phyloP scores from a whole-genome alignment of 805 yeast species.

The Candida yuanshanica region DNA sequence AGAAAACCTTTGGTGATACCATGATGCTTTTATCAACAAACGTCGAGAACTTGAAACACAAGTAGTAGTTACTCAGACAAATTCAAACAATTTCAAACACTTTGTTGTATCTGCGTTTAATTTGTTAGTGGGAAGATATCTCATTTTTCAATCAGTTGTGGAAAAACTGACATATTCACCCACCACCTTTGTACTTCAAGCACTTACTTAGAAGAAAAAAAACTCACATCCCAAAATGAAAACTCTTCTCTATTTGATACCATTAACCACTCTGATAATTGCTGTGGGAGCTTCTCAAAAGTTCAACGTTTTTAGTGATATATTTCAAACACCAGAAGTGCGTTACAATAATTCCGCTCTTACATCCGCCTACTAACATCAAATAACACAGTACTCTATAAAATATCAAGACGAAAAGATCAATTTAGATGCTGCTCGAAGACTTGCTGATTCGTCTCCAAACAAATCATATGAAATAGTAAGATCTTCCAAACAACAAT shows the following conservation, averaged over 20 bases:
- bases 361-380: not conserved
- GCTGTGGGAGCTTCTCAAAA: not conserved
- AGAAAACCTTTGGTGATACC: not conserved
- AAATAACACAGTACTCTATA: conserved; percentile 1
- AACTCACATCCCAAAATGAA: too few relatives aligned
- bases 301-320: not conserved
- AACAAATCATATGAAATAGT: not conserved
- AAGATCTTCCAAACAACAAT: not conserved
- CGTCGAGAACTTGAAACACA: not conserved
- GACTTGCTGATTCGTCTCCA: not conserved
- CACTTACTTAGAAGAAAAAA: too few relatives aligned
- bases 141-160: not conserved
- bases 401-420: not conserved
- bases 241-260: too few relatives aligned
- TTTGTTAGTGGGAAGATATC: not conserved
- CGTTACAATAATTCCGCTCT: not conserved
- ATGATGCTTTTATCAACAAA: not conserved
- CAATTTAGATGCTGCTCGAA: not conserved
- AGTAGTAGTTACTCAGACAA: not conserved
- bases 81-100: not conserved
- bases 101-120: not conserved
- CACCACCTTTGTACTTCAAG: too few relatives aligned
- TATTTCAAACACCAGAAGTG: not conserved
- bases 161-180: not conserved
- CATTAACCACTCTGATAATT: too few relatives aligned